Evolutionary conservation across 2,329 filamentous ascomycete species (phyloP).

Genomic region (Penicillium sp.): DNA sequence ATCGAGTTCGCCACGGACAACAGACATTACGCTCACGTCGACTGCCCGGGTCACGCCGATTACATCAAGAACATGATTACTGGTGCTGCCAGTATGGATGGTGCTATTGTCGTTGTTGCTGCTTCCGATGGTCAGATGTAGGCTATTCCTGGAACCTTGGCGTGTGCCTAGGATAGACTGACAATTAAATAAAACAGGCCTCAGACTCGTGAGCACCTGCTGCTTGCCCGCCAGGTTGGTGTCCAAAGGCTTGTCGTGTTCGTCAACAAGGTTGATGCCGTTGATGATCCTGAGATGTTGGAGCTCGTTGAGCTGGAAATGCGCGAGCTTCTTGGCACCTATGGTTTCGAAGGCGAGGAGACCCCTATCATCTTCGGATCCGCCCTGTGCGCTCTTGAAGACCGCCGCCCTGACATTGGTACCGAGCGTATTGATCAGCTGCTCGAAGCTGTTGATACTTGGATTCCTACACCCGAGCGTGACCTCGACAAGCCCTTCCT

Average conservation of each 20-base stretch:
- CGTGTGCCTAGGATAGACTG: conserved; percentile 21
- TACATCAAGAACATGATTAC: conserved; percentile 99
- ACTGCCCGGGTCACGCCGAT: conserved; percentile 99
- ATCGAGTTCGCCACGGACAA: conserved; percentile 96
- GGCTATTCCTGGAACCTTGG: conserved; percentile 23
- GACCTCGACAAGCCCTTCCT: conserved; percentile 98
- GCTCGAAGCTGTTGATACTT: conserved; percentile 84
- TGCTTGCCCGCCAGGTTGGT: conserved; percentile 97
- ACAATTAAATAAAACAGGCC: conserved; percentile 58
- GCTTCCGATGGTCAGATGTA: conserved; percentile 98
- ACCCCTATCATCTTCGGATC: conserved; percentile 98
- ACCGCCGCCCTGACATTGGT: conserved; percentile 85
- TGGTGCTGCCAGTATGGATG: conserved; percentile 98
- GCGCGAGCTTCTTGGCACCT: conserved; percentile 90
- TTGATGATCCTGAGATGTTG: conserved; percentile 99
- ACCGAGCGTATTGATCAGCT: conserved; percentile 88
- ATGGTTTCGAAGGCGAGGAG: conserved; percentile 97
- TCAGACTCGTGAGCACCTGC: conserved; percentile 96
- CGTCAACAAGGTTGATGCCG: conserved; percentile 98
- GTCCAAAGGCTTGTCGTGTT: conserved; percentile 98
- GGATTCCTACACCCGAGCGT: conserved; percentile 95
- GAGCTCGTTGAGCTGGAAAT: conserved; percentile 99
- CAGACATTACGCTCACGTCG: conserved; percentile 98
- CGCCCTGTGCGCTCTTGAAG: conserved; percentile 90
- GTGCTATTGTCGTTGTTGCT: conserved; percentile 97